Evolutionary conservation across 768 basidiomycete species (phyloP).

Genomic region (Wakefieldia striispora): DNA sequence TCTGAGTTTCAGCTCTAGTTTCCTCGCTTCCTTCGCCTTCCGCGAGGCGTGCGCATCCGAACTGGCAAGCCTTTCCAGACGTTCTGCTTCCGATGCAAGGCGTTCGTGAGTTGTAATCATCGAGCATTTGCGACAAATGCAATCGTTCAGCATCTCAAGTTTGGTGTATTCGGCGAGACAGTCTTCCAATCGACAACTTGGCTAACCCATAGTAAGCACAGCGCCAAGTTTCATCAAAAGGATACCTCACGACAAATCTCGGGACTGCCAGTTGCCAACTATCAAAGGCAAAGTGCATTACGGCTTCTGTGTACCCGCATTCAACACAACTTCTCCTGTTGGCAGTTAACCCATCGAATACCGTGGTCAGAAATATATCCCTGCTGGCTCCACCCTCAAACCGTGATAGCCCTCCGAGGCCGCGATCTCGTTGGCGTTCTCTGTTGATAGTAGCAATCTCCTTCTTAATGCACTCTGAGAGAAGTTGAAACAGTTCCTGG

Average conservation of each 20-base stretch:
- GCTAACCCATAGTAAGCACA: conserved; percentile 35
- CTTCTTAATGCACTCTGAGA: conserved; percentile 86
- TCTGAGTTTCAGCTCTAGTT: conserved; percentile 59
- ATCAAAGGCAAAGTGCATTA: conserved; percentile 88
- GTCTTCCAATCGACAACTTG: conserved; percentile 70
- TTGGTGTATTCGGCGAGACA: conserved; percentile 88
- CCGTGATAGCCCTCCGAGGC: conserved; percentile 56
- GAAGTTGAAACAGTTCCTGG: conserved; percentile 94
- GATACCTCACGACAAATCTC: conserved; percentile 50
- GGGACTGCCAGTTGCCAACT: conserved; percentile 81
- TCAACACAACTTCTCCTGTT: conserved; percentile 83
- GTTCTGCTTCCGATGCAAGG: conserved; percentile 59
- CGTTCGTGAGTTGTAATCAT: conserved; percentile 71
- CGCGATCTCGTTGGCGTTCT: conserved; percentile 69
- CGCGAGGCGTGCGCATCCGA: conserved; percentile 52
- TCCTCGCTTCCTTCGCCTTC: conserved; percentile 66
- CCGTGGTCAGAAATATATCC: conserved; percentile 54
- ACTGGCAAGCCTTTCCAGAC: conserved; percentile 40
- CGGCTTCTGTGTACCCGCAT: conserved; percentile 93
- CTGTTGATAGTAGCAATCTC: conserved; percentile 73
- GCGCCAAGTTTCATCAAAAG: background rate
- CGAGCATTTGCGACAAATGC: conserved; percentile 90
- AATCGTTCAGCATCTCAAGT: conserved; percentile 86
- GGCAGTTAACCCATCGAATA: conserved; percentile 89
- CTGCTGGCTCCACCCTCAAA: conserved; percentile 19